phyloP scores from a whole-genome alignment of 106 monocot species.

The Vanilla planifolia region DNA sequence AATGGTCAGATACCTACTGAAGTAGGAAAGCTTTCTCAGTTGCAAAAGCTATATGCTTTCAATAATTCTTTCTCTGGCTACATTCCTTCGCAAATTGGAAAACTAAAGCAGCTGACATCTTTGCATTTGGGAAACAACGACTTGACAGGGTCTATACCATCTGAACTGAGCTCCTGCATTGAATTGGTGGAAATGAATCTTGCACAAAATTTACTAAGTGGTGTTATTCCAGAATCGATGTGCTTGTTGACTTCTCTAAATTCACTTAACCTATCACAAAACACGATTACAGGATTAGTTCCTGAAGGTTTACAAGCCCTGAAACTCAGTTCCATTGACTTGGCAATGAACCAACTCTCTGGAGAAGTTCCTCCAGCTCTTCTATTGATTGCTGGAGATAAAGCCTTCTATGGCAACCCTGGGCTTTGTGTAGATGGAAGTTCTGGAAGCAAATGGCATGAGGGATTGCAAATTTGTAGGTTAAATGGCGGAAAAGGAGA shows the following conservation, averaged over 20 bases:
- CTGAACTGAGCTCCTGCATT: constrained; percentile 42
- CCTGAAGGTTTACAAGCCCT: constrained; percentile 43
- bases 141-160: constrained; percentile 49
- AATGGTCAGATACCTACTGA: constrained; percentile 45
- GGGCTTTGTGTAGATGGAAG: constrained; percentile 39
- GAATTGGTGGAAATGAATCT: constrained; percentile 55
- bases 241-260: constrained; percentile 47
- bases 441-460: constrained; percentile 3
- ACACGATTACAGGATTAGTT: constrained; percentile 48
- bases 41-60: constrained; percentile 52
- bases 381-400: constrained; percentile 42
- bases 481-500: constrained; percentile 11
- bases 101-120: constrained; percentile 37
- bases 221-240: constrained; percentile 55
- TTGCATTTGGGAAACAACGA: constrained; percentile 59
- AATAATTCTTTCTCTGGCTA: constrained; percentile 59
- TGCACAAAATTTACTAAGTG: constrained; percentile 43
- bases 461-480: constrained; percentile 22
- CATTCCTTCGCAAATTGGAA: constrained; percentile 48
- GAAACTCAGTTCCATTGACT: constrained; percentile 59
- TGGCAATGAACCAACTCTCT: constrained; percentile 43
- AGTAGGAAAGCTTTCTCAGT: constrained; percentile 37
- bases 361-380: constrained; percentile 56
- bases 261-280: constrained; percentile 63
- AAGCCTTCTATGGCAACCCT: constrained; percentile 42